Percentiles rank a stretch among this genome's conserved stretches.
phyloP scores from a whole-genome alignment of 192 early-diverging fungal species.

The Hyaloraphidium curvatum region DNA sequence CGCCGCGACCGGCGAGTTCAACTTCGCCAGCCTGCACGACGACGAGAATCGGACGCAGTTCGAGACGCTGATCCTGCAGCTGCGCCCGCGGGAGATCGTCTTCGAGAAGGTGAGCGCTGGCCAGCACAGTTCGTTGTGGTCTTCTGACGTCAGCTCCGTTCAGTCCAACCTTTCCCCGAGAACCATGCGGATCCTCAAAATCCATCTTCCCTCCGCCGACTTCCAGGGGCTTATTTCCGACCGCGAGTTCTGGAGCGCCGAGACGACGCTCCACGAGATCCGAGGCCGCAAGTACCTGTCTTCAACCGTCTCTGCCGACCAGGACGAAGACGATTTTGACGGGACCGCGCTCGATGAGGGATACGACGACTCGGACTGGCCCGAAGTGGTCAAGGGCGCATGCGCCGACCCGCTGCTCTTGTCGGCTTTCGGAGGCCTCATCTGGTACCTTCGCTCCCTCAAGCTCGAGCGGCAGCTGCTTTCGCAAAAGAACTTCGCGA shows the following conservation, averaged over 20 bases:
- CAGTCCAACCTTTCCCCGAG: slow-evolving; percentile 27
- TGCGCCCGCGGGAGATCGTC: slow-evolving; percentile 82
- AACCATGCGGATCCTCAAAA: slow-evolving; percentile 40
- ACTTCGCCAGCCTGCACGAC: slow-evolving; percentile 56
- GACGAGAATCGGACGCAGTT: slow-evolving; percentile 71
- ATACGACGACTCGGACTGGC: slow-evolving; percentile 12
- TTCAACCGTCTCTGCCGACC: neutral
- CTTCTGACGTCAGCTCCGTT: neutral
- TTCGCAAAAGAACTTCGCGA: slow-evolving; percentile 61
- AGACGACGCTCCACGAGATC: slow-evolving; percentile 38
- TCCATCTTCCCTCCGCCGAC: slow-evolving; percentile 29
- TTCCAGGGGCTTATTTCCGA: slow-evolving; percentile 46
- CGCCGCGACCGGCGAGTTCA: slow-evolving; percentile 83
- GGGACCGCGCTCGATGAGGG: neutral
- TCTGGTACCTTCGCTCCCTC: slow-evolving; percentile 72
- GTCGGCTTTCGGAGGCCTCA: slow-evolving; percentile 48
- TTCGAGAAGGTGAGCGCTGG: slow-evolving; percentile 48
- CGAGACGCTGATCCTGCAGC: slow-evolving; percentile 85
- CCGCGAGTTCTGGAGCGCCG: slow-evolving; percentile 46
- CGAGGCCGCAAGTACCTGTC: slow-evolving; percentile 34
- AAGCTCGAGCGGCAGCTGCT: slow-evolving; percentile 72
- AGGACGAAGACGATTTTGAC: neutral
- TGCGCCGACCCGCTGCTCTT: slow-evolving; percentile 15
- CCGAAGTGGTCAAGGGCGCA: slow-evolving; percentile 19
- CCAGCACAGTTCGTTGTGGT: no score